Percentiles rank a stretch among this genome's conserved stretches.
These are phyloP conservation scores for Suillus spraguei DNA, from an alignment of 768 basidiomycete genomes.

Conservation along the genomic window DNA sequence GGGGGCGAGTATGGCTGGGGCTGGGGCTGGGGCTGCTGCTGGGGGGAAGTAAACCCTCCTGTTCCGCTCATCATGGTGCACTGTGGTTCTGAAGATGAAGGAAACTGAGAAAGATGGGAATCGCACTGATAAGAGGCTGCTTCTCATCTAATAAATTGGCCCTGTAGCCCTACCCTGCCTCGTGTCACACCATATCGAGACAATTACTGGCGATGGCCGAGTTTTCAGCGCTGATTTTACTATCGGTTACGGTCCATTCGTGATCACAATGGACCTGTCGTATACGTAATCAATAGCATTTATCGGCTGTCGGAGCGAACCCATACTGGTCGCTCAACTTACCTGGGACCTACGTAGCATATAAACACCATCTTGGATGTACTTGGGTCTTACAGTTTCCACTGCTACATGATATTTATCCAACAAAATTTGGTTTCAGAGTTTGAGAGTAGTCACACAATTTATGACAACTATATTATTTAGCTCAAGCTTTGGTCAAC, in stretches of 20 bases:
- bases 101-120: slow-evolving; percentile 13
- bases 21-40: slow-evolving; percentile 27
- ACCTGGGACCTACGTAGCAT: not conserved
- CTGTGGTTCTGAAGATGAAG: slow-evolving; percentile 14
- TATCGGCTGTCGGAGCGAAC: not conserved
- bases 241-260: not conserved
- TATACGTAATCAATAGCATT: too few relatives aligned
- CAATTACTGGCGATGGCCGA: slow-evolving; percentile 19
- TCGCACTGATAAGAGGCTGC: slow-evolving; percentile 19
- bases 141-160: slow-evolving; percentile 18
- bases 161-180: slow-evolving; percentile 25
- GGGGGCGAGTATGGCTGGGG: slow-evolving; percentile 34
- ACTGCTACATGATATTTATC: not conserved
- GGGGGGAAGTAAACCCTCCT: slow-evolving; percentile 29
- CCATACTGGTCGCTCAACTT: not conserved
- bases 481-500: too few relatives aligned
- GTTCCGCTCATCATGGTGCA: slow-evolving; percentile 24
- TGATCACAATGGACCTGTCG: too few relatives aligned
- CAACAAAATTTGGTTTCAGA: not conserved
- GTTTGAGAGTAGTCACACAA: not conserved
- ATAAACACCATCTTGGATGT: not conserved
- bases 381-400: not conserved
- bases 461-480: not conserved
- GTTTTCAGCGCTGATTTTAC: slow-evolving; percentile 20
- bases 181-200: slow-evolving; percentile 36